Evolutionary conservation across 2,329 filamentous ascomycete genomes (phyloP).

Genomic region (Monilinia fructicola): DNA sequence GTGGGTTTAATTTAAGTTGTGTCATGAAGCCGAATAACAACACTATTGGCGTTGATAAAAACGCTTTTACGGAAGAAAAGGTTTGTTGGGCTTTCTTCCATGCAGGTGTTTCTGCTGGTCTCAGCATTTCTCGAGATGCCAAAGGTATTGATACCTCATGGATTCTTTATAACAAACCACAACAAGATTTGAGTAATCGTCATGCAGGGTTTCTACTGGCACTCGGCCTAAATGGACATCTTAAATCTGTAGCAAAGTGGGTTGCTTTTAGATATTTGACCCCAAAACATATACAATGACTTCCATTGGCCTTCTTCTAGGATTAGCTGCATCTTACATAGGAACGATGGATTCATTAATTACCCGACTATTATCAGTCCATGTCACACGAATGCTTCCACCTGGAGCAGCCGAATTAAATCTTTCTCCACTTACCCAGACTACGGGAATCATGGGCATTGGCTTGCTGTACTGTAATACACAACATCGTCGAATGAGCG

Average conservation of each 20-base stretch:
- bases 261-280: constrained; percentile 99
- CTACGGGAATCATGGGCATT: constrained; percentile 95
- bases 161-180: constrained; percentile 97
- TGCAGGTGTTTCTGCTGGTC: constrained; percentile 86
- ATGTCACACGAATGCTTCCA: constrained; percentile 92
- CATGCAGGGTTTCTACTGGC: constrained; percentile 92
- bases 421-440: constrained; percentile 87
- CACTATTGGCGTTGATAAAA: constrained; percentile 88
- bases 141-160: constrained; percentile 97
- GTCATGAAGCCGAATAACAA: constrained; percentile 89
- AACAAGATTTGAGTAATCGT: constrained; percentile 83
- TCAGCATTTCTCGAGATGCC: constrained; percentile 85
- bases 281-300: constrained; percentile 99
- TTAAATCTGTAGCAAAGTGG: constrained; percentile 96
- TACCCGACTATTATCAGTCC: constrained; percentile 88
- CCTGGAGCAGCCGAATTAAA: constrained; percentile 92
- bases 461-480: constrained; percentile 91
- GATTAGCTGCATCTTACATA: constrained; percentile 87
- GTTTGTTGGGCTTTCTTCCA: constrained; percentile 99
- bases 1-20: constrained; percentile 89
- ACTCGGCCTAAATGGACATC: constrained; percentile 87
- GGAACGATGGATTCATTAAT: constrained; percentile 97
- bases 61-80: constrained; percentile 88
- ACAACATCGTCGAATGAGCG: constrained; percentile 96
- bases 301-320: constrained; percentile 89